Conservation (phyloP, 352 stramenopile genomes). For the Phytophthora kernoviae region DNA sequence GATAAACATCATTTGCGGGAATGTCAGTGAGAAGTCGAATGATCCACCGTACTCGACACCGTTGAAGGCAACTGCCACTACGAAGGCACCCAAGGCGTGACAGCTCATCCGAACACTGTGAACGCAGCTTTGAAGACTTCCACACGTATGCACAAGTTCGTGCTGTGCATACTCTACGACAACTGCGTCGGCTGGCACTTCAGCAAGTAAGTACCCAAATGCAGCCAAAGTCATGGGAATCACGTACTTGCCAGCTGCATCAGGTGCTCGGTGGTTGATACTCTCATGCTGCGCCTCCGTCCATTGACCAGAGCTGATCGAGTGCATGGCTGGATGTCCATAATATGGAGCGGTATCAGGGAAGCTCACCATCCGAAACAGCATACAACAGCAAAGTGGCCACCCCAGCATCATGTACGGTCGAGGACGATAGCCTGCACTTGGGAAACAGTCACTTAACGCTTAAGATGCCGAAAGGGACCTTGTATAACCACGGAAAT, state of each 20-base stretch:
- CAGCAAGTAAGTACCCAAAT: slow-evolving; percentile 66
- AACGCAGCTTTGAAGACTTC: slow-evolving; percentile 53
- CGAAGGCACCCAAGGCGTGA: slow-evolving; percentile 45
- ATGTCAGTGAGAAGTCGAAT: slow-evolving; percentile 59
- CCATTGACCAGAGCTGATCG: slow-evolving; percentile 35
- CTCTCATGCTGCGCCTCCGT: slow-evolving; percentile 33
- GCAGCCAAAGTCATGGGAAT: slow-evolving; percentile 78
- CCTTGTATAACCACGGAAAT: slow-evolving; percentile 60
- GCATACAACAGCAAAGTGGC: slow-evolving; percentile 46
- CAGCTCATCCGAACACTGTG: slow-evolving; percentile 56
- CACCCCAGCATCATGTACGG: slow-evolving; percentile 64
- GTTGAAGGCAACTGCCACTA: slow-evolving; percentile 58
- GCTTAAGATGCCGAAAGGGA: slow-evolving; percentile 55
- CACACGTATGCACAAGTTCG: no score
- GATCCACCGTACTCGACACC: slow-evolving; percentile 56
- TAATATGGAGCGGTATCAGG: slow-evolving; percentile 55
- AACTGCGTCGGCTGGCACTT: slow-evolving; percentile 65
- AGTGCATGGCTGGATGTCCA: slow-evolving; percentile 36
- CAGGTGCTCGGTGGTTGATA: slow-evolving; percentile 45
- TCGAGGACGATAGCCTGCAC: slow-evolving; percentile 48
- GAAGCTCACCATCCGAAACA: slow-evolving; percentile 49
- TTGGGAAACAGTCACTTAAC: slow-evolving; percentile 61
- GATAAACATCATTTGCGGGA: slow-evolving; percentile 56
- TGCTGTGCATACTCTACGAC: slow-evolving; percentile 66
- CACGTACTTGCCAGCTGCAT: slow-evolving; percentile 53